Evolutionary conservation across 352 stramenopile species (phyloP).

Genomic region (Globisporangium middletonii): DNA sequence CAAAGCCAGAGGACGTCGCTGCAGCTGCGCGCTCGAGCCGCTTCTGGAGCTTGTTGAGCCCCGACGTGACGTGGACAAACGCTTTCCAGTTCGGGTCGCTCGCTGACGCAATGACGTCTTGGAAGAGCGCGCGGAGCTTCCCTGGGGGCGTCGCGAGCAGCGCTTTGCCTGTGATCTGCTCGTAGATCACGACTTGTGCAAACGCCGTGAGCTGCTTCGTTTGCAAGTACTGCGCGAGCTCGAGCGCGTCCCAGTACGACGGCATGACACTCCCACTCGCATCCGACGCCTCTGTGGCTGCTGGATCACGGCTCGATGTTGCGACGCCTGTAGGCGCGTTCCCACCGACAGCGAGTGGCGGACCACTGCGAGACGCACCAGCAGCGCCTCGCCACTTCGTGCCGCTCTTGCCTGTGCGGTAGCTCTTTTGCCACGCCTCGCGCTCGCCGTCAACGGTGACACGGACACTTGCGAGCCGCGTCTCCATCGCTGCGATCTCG

Average conservation of each 20-base stretch:
- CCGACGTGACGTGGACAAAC: conserved; percentile 30
- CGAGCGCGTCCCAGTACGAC: conserved; percentile 47
- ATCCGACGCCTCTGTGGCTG: background rate
- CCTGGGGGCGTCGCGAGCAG: conserved; percentile 38
- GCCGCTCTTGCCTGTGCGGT: conserved; percentile 36
- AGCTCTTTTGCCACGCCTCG: conserved; percentile 45
- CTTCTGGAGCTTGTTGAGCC: conserved; percentile 44
- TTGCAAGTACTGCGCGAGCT: conserved; percentile 56
- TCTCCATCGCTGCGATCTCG: conserved; percentile 56
- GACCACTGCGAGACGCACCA: too few relatives aligned
- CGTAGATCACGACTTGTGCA: conserved; percentile 41
- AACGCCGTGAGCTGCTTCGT: conserved; percentile 35
- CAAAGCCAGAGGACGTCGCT: background rate
- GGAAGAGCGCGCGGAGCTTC: conserved; percentile 42
- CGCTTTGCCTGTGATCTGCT: conserved; percentile 59
- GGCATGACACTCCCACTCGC: conserved; percentile 27
- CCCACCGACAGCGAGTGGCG: too few relatives aligned
- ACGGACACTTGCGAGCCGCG: conserved; percentile 48
- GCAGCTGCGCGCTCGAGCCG: conserved; percentile 16
- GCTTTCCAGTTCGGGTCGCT: conserved; percentile 44
- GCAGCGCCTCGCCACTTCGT: conserved; percentile 60
- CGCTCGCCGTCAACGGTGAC: conserved; percentile 44
- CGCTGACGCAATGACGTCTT: conserved; percentile 15
- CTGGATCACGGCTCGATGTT: too few relatives aligned
- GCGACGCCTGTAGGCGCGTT: too few relatives aligned